Evolutionary conservation across 176 grass and related monocot species (phyloP).

Genomic region (Juncus effusus): DNA sequence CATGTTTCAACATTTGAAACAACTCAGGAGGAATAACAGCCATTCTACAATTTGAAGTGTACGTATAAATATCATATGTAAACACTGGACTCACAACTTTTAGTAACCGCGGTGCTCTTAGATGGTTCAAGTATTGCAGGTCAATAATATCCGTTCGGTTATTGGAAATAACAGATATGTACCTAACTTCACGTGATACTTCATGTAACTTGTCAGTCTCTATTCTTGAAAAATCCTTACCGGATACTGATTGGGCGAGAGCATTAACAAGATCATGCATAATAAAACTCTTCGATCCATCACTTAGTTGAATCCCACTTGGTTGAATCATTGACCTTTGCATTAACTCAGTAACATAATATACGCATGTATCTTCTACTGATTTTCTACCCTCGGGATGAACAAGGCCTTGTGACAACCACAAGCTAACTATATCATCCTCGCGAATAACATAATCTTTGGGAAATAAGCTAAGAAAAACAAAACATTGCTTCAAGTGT

Average conservation of each 20-base stretch:
- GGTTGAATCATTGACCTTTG: slow-evolving; percentile 25
- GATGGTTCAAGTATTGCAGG: not conserved
- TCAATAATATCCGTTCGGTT: not conserved
- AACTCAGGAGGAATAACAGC: not conserved
- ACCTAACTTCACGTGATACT: not conserved
- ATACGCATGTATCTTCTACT: not conserved
- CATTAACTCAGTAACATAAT: slow-evolving; percentile 28
- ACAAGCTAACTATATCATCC: not conserved
- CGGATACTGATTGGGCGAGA: slow-evolving; percentile 19
- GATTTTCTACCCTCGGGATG: not conserved
- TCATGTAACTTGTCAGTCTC: slow-evolving; percentile 1
- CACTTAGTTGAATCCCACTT: not conserved
- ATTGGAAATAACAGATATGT: not conserved
- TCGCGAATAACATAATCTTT: slow-evolving; percentile 25
- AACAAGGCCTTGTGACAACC: slow-evolving; percentile 28
- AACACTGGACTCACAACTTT: not conserved
- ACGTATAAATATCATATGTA: not conserved
- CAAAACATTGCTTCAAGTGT: slow-evolving; percentile 26
- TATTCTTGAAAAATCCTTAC: slow-evolving; percentile 8
- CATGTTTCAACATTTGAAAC: not conserved
- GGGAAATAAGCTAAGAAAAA: slow-evolving; percentile 8
- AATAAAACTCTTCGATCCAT: not conserved
- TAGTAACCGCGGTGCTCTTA: not conserved
- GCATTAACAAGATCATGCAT: not conserved
- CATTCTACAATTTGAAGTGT: too few relatives aligned